phyloP scores from a whole-genome alignment of 2,329 filamentous ascomycete genomes.

The Basipetospora sp. region DNA sequence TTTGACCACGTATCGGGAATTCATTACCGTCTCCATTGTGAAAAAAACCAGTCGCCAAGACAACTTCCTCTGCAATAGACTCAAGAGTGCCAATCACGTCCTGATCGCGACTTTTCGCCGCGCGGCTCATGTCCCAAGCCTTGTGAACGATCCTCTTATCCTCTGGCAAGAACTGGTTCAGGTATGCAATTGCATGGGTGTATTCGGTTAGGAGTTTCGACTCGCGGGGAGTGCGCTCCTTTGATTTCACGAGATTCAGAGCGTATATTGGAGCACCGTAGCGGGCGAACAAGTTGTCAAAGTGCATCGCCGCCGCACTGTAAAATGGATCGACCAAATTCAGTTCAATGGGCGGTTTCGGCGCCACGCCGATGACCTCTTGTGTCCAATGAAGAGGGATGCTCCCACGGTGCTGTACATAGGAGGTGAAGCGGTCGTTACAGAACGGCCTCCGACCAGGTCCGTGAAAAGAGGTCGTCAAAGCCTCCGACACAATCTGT shows the following conservation, averaged over 20 bases:
- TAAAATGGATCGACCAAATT: constrained; percentile 96
- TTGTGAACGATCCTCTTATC: constrained; percentile 83
- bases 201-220: constrained; percentile 82
- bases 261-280: constrained; percentile 89
- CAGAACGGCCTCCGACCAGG: constrained; percentile 74
- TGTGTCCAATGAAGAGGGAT: constrained; percentile 97
- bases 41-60: constrained; percentile 81
- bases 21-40: constrained; percentile 69
- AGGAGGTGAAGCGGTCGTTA: constrained; percentile 86
- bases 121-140: constrained; percentile 95
- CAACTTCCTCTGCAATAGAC: constrained; percentile 72
- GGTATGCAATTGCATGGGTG: constrained; percentile 71
- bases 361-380: constrained; percentile 84
- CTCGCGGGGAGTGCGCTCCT: constrained; percentile 78
- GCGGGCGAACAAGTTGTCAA: constrained; percentile 82
- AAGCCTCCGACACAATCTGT: constrained; percentile 88
- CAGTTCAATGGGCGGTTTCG: constrained; percentile 89
- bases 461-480: constrained; percentile 89
- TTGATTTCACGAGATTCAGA: constrained; percentile 77
- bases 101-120: constrained; percentile 78
- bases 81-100: constrained; percentile 91
- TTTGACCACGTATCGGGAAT: constrained; percentile 58
- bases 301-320: constrained; percentile 79
- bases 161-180: constrained; percentile 81
- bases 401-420: constrained; percentile 89